These are phyloP conservation scores for Yarrowia sp. DNA, from an alignment of 805 yeast species.

Conservation along the genomic window DNA sequence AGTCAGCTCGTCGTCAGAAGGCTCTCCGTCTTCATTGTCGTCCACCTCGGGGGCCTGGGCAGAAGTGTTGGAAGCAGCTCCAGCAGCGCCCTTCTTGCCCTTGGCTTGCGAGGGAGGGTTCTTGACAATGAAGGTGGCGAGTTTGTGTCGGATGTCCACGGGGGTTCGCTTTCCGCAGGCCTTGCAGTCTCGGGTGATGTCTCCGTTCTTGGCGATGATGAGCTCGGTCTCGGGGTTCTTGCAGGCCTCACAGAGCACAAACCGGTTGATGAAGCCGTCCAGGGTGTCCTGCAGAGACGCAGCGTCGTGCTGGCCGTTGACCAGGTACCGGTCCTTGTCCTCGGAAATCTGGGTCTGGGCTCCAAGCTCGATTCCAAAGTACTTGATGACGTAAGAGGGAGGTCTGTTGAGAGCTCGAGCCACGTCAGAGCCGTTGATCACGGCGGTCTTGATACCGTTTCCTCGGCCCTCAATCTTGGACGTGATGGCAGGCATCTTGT, in stretches of 20 bases:
- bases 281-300: conserved; percentile 88
- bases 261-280: conserved; percentile 92
- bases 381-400: conserved; percentile 87
- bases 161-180: conserved; percentile 94
- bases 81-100: conserved; percentile 67
- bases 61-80: conserved; percentile 75
- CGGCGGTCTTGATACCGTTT: conserved; percentile 97
- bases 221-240: conserved; percentile 98
- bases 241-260: conserved; percentile 92
- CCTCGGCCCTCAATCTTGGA: conserved; percentile 98
- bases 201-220: conserved; percentile 74
- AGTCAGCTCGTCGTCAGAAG: conserved; percentile 76
- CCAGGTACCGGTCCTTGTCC: conserved; percentile 82
- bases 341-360: conserved; percentile 90
- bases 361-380: conserved; percentile 95
- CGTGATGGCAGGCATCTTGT: conserved; percentile 98
- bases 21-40: conserved; percentile 54
- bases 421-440: conserved; percentile 87
- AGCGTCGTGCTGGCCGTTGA: conserved; percentile 94
- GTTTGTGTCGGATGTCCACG: conserved; percentile 84
- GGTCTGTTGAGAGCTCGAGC: conserved; percentile 96
- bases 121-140: conserved; percentile 85
- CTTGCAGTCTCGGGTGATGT: conserved; percentile 89
- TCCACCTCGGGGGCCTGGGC: conserved; percentile 50
- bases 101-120: conserved; percentile 69